Base-by-base conservation (phyloP, 345 rosid genomes). In the Euphorbia tirucalli region DNA sequence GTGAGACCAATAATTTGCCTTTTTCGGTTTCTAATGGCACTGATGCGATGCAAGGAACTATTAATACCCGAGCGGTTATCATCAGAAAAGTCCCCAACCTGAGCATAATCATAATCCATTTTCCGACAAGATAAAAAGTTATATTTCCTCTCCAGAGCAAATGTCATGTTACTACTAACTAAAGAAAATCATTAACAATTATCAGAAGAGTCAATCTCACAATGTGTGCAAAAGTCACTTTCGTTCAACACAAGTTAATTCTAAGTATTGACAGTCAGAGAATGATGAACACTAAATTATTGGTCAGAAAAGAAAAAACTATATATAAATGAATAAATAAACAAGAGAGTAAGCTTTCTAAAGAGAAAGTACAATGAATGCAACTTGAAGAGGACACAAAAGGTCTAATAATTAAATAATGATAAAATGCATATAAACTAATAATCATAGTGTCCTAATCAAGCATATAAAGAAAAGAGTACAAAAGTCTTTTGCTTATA, bases 81-180 rank as follows among this genome's bases (percentile, higher is more conserved):
- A 79, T 94, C 97, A 30, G 97, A 90, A 73, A 94, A 94, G 35
- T 89, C 97, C 14, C 97, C 98, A 83, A 94, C 97, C 98, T 91
- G 67, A 61, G 43, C 39, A 58, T 18, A 70, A 71, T 71, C 72
- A 79, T 57, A 66, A 67, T 69, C 11, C 31, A 65, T 48, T 69
- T 71, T 46, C 55, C 66, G 60, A 48, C 72, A 78, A 70, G 22
- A 65, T 69, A 59, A 50, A 22, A 15, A 54, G 22, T 14, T 60
- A 46, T 50, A 55, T 58, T 37, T 65, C 77, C 56, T 27, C 19
- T 15, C 18, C 25, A 9, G 43, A 11, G 59, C 18, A 52, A 66
- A 49, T 52, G 19, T 61, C 27, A 74, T 24, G 35, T 10, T 32
- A 37, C 19, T 14, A n/a, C 21, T 50, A 18, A 31, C 48, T 32